Evolutionary conservation across 2,329 filamentous ascomycete genomes (phyloP), one percentile per base, ranked within the genome.

Genomic region (Ophiocordyceps camponoti-floridani): DNA sequence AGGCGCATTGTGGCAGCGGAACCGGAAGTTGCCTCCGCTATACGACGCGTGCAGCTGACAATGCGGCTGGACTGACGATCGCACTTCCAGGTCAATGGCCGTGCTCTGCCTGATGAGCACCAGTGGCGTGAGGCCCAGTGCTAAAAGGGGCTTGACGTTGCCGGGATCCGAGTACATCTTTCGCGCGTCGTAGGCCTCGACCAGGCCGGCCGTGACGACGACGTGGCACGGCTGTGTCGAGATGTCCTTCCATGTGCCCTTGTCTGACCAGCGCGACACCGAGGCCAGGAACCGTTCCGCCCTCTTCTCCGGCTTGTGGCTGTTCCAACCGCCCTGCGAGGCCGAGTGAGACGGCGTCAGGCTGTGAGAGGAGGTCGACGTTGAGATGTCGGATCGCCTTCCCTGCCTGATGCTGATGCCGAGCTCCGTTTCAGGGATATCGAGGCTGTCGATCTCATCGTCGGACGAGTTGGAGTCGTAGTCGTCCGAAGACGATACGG

Each of bases 101-200:
- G 87, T 98, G 54, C 88, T 91, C 55, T 89, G 82, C 49, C 89
- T 78, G 48, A 96, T 79, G 52, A 88, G 82, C 8, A 96, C 89
- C 35, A 94, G 69, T 1, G 91, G 91, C 0, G 89, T 96, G 40
- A 98, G 75, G 56, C 94, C 86, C 31, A 95, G 74, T 6, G 82
- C 83, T 40, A 81, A 65, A 18, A 79, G 59, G 4, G 75, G 74
- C 33, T 66, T 62, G 31, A 61, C 58, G 11, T 16, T 60, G 55
- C 48, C 58, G 49, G 53, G 47, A 43, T 16, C 43, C 40, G 49
- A 16, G 33, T 53, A 57, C 61, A 48, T 59, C 52, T 46, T 48
- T 35, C 51, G 52, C 56, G 68, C 56, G 28, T 67, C 59, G 50
- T 70, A 77, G 2, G 70, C 72, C 52, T 80, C 73, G 44, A 81